Evolutionary conservation across 2,329 filamentous ascomycete genomes (phyloP).

Genomic region (Trichoderma oligosporum): DNA sequence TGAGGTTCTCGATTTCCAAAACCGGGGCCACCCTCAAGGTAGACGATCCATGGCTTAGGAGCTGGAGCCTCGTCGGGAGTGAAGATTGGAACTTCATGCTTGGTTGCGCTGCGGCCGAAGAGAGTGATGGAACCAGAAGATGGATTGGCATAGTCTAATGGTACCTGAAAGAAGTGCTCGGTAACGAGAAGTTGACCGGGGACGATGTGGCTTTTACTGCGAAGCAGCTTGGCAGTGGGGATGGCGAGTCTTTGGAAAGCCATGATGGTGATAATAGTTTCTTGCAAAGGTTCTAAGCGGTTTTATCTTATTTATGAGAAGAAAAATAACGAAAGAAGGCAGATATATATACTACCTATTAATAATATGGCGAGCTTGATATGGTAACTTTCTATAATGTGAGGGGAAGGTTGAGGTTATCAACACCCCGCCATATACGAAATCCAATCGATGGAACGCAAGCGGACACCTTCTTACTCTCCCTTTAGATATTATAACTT

Average conservation of each 20-base stretch:
- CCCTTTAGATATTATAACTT: too few relatives aligned
- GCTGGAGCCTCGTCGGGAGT: conserved; percentile 37
- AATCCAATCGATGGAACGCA: too few relatives aligned
- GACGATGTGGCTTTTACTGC: conserved; percentile 42
- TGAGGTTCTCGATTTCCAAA: conserved; percentile 73
- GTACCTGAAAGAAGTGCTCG: conserved; percentile 84
- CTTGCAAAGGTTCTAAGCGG: neutral
- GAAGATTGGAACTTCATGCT: conserved; percentile 59
- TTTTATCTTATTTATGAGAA: too few relatives aligned
- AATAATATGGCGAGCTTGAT: neutral
- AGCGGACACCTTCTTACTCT: too few relatives aligned
- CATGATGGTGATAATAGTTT: conserved; percentile 18
- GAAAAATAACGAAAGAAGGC: neutral
- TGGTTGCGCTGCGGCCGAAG: conserved; percentile 72
- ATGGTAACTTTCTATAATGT: neutral
- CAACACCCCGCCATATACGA: conserved; percentile 11
- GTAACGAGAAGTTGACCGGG: conserved; percentile 68
- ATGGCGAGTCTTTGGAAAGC: conserved; percentile 26
- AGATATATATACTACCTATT: neutral
- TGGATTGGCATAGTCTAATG: conserved; percentile 69
- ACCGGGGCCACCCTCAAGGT: conserved; percentile 82
- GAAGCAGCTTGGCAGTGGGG: conserved; percentile 38
- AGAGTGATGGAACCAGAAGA: conserved; percentile 61
- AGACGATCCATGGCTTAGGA: conserved; percentile 61
- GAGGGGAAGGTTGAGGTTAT: neutral